Evolutionary conservation across 1,284 basidiomycete genomes (phyloP).

Genomic region (Sanghuangporus weigelae): DNA sequence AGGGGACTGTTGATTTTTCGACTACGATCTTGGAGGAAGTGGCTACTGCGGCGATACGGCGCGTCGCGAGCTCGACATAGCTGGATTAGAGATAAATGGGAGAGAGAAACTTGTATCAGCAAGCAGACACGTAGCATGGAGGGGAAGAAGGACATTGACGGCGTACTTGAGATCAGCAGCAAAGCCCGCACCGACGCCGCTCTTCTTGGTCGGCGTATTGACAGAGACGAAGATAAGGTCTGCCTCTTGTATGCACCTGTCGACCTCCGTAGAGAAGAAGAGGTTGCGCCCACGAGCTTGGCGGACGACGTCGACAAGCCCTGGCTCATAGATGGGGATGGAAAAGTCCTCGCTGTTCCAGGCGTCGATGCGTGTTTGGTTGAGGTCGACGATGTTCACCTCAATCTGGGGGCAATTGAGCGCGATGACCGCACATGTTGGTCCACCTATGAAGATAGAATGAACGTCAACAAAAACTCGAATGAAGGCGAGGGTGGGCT

Average conservation of each 20-base stretch:
- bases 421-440: constrained; percentile 94
- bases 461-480: constrained; percentile 16
- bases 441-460: constrained; percentile 56
- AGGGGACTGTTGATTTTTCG: constrained; percentile 99
- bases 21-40: constrained; percentile 96
- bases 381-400: constrained; percentile 98
- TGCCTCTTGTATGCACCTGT: constrained; percentile 88
- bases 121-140: constrained; percentile 14
- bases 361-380: constrained; percentile 89
- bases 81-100: constrained; percentile 34
- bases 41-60: constrained; percentile 90
- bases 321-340: constrained; percentile 95
- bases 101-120: constrained; percentile 16
- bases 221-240: constrained; percentile 89
- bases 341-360: constrained; percentile 84
- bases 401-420: constrained; percentile 90
- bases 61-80: constrained; percentile 95
- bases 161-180: constrained; percentile 95
- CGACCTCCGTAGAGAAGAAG: constrained; percentile 96
- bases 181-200: constrained; percentile 94
- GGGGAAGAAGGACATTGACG: not conserved
- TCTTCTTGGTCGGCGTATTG: constrained; percentile 99
- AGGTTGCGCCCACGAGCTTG: constrained; percentile 89
- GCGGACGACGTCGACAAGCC: constrained; percentile 91
- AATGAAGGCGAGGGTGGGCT: constrained; percentile 17